Base-by-base conservation (phyloP, 805 yeast genomes). In the Candida vaughaniae region DNA sequence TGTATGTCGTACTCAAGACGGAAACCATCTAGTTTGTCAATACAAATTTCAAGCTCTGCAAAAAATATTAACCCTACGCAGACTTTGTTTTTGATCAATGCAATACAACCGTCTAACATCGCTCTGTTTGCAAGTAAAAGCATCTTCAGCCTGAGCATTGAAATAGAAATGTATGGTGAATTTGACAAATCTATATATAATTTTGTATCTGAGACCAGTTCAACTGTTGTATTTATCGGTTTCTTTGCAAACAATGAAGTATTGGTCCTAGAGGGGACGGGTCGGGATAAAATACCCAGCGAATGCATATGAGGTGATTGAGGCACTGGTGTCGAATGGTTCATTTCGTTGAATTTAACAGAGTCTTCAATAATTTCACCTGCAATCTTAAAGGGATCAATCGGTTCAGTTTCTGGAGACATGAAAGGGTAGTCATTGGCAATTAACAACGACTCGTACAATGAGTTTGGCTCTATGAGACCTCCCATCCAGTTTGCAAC, bases 401-500 rank as follows among this genome's bases (percentile, higher is more conserved):
- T 51, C 3, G 64, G 62, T 30, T 73, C 59, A 11, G 52, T 50
- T 38, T 58, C 66, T 0, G 73, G 53, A 12, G 76, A 69, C 60
- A 77, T 58, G 44, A 74, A 77, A 7, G 83, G 83, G 43, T 70
- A 75, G 38, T 74, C 71, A 47, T 74, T 75, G 35, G 61, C 60
- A 29, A 60, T 55, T 28, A 77, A 66, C 25, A 75, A 46, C 11
- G 68, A 55, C 43, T 75, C 81, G 44, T 77, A 77, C 3, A 78
- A 48, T 3, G 80, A 73, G 40, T 59, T 55, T 14, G 71, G 74
- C 43, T 77, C 81, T 22, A 77, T 56, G 4, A 73, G 58, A 30
- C 67, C 64, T 3, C 80, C 81, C 7, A 73, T 63, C 78, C 80
- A 73, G 47, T 75, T 75, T 2, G 80, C 69, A n/a, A 73, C 74